Evolutionary conservation across 805 yeast species (phyloP), one percentile per base, ranked within the genome.

Genomic region (Candida insectalens): DNA sequence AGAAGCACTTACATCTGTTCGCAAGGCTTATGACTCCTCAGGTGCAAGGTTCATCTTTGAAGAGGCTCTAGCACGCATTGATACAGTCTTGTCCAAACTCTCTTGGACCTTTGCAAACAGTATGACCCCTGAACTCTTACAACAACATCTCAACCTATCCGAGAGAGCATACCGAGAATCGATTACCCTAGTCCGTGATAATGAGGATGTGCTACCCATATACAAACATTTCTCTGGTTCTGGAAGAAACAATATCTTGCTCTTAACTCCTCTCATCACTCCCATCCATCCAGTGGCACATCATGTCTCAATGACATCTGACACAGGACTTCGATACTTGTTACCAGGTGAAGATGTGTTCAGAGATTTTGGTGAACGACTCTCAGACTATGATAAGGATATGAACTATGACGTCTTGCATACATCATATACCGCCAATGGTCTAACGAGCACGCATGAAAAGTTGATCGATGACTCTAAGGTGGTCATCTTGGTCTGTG

Each of bases 361-460:
- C 40, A 63, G 62, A 40, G 64, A 66, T 25, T 69, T 74, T 44
- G 79, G 79, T 6, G 59, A 61, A 15, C 44, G 59, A 30, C 42
- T 74, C 15, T 58, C 71, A 6, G 51, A 59, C 26, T 65, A 62
- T 33, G 43, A 42, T 12, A 14, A 30, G 7, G 13, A 31, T 2
- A 45, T 47, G 29, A 48, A 64, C 4, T 71, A 66, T 42, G 67
- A 68, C 37, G 72, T 75, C 2, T 45, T 65, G 7, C 81, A 74
- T 46, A 69, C 78, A 1, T 66, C 76, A 2, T 74, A 74, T 43
- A 71, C 79, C 0, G 77, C 67, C 4, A 66, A 69, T 39, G 75
- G 75, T 3, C 55, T 74, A 19, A 69, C 77, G n/a, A 55, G 63
- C 12, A 49, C 69, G 25, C 80, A 74, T 43, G 80, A 74, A 45